Base-by-base conservation (phyloP, 208 protist species). In the Naegleria lovaniensis region DNA sequence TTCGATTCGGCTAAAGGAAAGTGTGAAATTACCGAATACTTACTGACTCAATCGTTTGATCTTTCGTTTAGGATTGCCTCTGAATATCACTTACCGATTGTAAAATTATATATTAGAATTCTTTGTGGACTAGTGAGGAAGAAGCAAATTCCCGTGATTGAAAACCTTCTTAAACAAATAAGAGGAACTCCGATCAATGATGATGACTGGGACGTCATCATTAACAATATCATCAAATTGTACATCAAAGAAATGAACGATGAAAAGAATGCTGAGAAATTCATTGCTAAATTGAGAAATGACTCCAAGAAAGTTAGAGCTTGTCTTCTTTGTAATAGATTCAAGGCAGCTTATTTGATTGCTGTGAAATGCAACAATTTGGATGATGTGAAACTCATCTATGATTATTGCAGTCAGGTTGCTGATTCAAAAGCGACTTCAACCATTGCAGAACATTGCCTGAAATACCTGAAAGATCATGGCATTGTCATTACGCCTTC, bases 281-380 rank as follows among this genome's bases (percentile, higher is more conserved):
- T 83, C 33, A 83, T 83, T 39, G 22, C 75, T 38, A 83, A 83
- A 83, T 83, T 83, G 75, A 83, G 75, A 39, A 83, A 83, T 11
- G 75, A 83, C 13, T 40, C n/a, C 33, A n/a, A 39, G 33, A 83
- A 83, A n/a, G 33, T 83, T 83, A 83, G 33, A 39, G 75, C 75
- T 40, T 83, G 75, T 13, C 29, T 83, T 13, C 33, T 83, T 3
- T 83, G 75, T 13, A 83, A 83, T n/a, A 83, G 75, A 83, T 83
- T 40, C 29, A 83, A 83, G 29, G 75, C 75, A 83, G 75, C 75
- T 39, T 83, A 83, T 39, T 13, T 83, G 75, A 83, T 83, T 83
- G 75, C 75, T 83, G 75, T 67, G 6, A 67, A 67, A 19, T 67
- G 55, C 22, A 29, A 67, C 22, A 67, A 67, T 29, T 67, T 67